These are phyloP conservation scores for Monosporozyma unispora DNA, from an alignment of 805 yeast species.

Conservation along the genomic window DNA sequence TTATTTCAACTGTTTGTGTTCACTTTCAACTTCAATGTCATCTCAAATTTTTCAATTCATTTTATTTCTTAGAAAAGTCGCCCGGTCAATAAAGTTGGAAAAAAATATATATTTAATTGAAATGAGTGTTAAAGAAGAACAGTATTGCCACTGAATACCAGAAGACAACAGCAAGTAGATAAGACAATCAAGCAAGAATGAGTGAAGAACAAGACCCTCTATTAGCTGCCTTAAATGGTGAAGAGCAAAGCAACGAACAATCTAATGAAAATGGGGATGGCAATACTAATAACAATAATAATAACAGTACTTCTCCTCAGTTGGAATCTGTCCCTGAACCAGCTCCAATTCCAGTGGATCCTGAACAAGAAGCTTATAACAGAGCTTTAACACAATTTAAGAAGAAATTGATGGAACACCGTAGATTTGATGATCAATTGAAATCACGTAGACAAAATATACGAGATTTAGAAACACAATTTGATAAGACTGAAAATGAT, in stretches of 20 bases:
- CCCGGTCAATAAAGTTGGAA: not conserved
- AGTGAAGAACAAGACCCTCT: constrained; percentile 70
- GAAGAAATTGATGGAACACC: constrained; percentile 81
- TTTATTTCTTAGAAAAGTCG: not conserved
- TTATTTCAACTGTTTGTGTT: not conserved
- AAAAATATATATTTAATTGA: not conserved
- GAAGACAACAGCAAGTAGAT: not conserved
- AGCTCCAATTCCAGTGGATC: constrained; percentile 40
- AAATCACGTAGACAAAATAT: constrained; percentile 76
- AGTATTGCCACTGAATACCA: not conserved
- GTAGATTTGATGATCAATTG: constrained; percentile 87
- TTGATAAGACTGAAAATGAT: constrained; percentile 91
- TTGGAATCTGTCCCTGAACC: constrained; percentile 17
- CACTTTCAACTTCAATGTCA: not conserved
- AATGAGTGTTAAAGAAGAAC: not conserved
- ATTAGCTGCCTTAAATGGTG: constrained; percentile 46
- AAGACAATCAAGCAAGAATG: constrained; percentile 23
- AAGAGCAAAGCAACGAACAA: constrained; percentile 3
- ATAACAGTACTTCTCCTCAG: constrained; percentile 18
- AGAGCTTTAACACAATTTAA: constrained; percentile 72
- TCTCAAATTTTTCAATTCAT: not conserved
- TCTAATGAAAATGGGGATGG: constrained; percentile 1
- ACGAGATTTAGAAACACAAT: constrained; percentile 73
- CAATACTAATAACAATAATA: constrained; percentile 6
- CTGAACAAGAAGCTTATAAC: constrained; percentile 50